phyloP scores from a whole-genome alignment of 345 rosid genomes.

The Brassica cretica region DNA sequence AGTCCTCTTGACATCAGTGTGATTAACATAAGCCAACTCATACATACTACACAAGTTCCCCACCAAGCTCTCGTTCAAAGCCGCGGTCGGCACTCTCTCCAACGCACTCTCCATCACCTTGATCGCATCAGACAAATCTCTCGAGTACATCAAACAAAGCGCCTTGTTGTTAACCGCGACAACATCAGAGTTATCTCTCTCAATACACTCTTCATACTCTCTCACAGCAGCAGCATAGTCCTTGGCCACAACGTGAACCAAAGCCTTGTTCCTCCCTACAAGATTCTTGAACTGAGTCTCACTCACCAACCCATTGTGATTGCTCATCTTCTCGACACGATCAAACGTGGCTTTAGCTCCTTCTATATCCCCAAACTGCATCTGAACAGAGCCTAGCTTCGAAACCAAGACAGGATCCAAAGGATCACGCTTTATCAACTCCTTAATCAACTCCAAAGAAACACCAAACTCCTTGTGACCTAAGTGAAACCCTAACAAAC shows the following conservation, averaged over 20 bases:
- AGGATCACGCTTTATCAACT: conserved; percentile 44
- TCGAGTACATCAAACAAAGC: conserved; percentile 85
- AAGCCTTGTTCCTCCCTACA: conserved; percentile 78
- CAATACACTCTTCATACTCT: conserved; percentile 88
- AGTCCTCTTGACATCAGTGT: conserved; percentile 76
- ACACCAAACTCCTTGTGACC: conserved; percentile 65
- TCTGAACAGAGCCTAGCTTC: conserved; percentile 78
- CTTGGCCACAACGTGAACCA: conserved; percentile 82
- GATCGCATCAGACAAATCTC: conserved; percentile 84
- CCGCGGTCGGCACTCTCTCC: conserved; percentile 81
- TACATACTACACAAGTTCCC: conserved; percentile 97
- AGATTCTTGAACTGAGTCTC: conserved; percentile 67
- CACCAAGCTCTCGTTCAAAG: conserved; percentile 88
- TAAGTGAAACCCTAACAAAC: conserved; percentile 71
- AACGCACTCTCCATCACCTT: conserved; percentile 85
- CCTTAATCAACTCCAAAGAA: conserved; percentile 65
- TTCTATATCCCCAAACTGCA: conserved; percentile 89
- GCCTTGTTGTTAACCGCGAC: conserved; percentile 88
- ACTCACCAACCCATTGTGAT: conserved; percentile 27
- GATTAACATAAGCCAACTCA: conserved; percentile 92
- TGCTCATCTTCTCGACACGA: conserved; percentile 54
- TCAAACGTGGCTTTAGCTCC: conserved; percentile 68
- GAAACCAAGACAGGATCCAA: conserved; percentile 66
- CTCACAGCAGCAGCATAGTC: conserved; percentile 89
- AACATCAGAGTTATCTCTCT: conserved; percentile 70